Percentiles rank a stretch among this genome's conserved stretches.
phyloP scores from a whole-genome alignment of 192 early-diverging fungal genomes.

The Rhizoclosmatium sp. region DNA sequence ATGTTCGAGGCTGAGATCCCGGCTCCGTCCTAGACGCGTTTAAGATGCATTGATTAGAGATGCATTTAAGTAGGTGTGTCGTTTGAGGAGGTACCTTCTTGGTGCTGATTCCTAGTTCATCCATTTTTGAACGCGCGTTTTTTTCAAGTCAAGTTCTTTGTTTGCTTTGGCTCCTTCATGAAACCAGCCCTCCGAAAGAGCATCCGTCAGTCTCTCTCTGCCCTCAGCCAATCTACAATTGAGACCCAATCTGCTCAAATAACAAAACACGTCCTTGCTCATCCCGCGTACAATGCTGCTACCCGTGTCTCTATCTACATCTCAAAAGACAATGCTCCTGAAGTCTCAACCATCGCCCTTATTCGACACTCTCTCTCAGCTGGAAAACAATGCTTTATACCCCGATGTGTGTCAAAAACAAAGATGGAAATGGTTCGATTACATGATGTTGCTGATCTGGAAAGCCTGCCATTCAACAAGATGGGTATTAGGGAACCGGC shows the following conservation, averaged over 20 bases:
- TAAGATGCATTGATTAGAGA: too few species aligned
- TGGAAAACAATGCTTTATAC: slow-evolving; percentile 26
- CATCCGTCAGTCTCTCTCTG: background rate
- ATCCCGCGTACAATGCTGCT: slow-evolving; percentile 13
- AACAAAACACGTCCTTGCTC: background rate
- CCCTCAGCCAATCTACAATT: background rate
- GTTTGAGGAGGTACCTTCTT: too few species aligned
- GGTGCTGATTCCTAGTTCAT: too few species aligned
- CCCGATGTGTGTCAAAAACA: slow-evolving; percentile 34
- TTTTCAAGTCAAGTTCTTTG: too few species aligned
- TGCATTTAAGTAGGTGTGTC: too few species aligned
- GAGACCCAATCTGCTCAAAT: background rate
- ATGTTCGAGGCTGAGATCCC: background rate
- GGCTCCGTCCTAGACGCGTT: too few species aligned
- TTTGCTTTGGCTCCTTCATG: too few species aligned
- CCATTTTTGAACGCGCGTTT: too few species aligned
- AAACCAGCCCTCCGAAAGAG: background rate
- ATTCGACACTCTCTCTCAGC: background rate
- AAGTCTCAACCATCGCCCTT: slow-evolving; percentile 22
- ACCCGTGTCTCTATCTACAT: slow-evolving; percentile 16
- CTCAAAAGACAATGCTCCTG: slow-evolving; percentile 9
- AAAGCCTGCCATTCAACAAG: slow-evolving; percentile 25
- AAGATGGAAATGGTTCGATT: slow-evolving; percentile 41
- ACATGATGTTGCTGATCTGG: background rate
- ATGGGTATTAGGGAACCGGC: slow-evolving; percentile 38